These are phyloP conservation scores for Fusarium keratoplasticum DNA, from an alignment of 2,329 filamentous ascomycete species.

Conservation along the genomic window DNA sequence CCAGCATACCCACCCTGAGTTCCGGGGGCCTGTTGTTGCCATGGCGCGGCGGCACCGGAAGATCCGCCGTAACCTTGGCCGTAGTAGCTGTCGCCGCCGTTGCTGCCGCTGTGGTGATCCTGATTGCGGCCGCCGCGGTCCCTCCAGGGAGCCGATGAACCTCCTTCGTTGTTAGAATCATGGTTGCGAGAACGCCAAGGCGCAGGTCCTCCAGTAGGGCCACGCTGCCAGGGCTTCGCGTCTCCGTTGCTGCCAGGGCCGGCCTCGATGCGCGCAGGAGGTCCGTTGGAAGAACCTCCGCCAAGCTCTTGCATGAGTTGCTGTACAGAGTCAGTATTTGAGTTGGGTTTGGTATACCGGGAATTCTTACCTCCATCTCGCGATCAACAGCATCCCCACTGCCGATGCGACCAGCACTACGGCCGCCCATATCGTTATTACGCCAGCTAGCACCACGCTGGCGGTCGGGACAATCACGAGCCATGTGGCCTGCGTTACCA, in stretches of 20 bases:
- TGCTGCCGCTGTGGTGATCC: slow-evolving; percentile 49
- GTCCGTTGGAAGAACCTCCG: slow-evolving; percentile 67
- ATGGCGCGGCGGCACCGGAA: slow-evolving; percentile 55
- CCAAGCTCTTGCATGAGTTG: slow-evolving; percentile 98
- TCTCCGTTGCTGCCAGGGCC: slow-evolving; percentile 75
- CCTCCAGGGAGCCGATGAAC: slow-evolving; percentile 70
- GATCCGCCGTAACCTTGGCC: slow-evolving; percentile 46
- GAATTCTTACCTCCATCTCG: slow-evolving; percentile 85
- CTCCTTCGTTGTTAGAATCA: slow-evolving; percentile 61
- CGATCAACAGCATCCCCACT: slow-evolving; percentile 87
- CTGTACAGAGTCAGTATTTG: slow-evolving; percentile 63
- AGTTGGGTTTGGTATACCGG: not conserved
- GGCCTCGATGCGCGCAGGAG: slow-evolving; percentile 87
- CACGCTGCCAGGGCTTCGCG: slow-evolving; percentile 88
- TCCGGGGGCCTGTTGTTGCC: slow-evolving; percentile 67
- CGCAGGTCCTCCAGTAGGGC: slow-evolving; percentile 84
- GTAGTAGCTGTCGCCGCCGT: slow-evolving; percentile 46
- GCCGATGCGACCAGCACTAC: slow-evolving; percentile 73
- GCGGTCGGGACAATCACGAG: slow-evolving; percentile 94
- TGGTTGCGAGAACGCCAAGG: slow-evolving; percentile 76
- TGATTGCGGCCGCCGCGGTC: slow-evolving; percentile 67
- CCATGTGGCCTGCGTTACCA: slow-evolving; percentile 98
- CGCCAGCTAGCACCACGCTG: slow-evolving; percentile 93
- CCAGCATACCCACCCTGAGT: slow-evolving; percentile 68
- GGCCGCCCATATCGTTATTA: slow-evolving; percentile 73